These are phyloP conservation scores for Pharus latifolius DNA, from an alignment of 176 grass and related monocot species.

Conservation along the genomic window DNA sequence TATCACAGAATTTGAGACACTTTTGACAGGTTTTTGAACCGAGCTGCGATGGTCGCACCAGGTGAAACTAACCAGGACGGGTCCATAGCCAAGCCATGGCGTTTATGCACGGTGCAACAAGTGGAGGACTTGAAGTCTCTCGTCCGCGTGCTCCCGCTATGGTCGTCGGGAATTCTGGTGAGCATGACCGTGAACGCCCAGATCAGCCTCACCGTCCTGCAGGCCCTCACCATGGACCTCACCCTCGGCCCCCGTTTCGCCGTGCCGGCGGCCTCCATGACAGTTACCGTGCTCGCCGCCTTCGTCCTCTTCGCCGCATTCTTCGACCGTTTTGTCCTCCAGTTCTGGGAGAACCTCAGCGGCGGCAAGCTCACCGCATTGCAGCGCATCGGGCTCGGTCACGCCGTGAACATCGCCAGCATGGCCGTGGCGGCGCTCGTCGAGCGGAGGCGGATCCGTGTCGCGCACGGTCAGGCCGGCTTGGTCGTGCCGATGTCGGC, in stretches of 20 bases:
- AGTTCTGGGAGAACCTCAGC: not conserved
- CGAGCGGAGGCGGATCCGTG: slow-evolving; percentile 4
- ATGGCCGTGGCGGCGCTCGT: slow-evolving; percentile 23
- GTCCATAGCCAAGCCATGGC: not conserved
- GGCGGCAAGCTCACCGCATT: not conserved
- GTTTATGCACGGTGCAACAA: slow-evolving; percentile 8
- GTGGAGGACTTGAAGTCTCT: slow-evolving; percentile 18
- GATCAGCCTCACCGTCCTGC: slow-evolving; percentile 14
- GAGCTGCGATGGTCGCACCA: not conserved
- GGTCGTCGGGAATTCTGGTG: slow-evolving; percentile 13
- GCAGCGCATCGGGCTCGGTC: slow-evolving; percentile 14
- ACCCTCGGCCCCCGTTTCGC: slow-evolving; percentile 2
- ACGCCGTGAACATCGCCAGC: slow-evolving; percentile 1
- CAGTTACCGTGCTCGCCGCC: not conserved
- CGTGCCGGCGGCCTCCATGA: slow-evolving; percentile 11
- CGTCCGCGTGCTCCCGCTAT: slow-evolving; percentile 23
- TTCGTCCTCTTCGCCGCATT: not conserved
- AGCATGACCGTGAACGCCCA: slow-evolving; percentile 13
- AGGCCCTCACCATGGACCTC: slow-evolving; percentile 30
- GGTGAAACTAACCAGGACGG: not conserved
- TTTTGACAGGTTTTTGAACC: slow-evolving; percentile 3
- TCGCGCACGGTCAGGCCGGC: not conserved
- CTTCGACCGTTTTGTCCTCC: not conserved
- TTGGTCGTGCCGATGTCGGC: slow-evolving; percentile 15
- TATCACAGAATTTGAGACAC: too few relatives aligned